These are phyloP conservation scores for Niveomyces coronatus DNA, from an alignment of 2,329 filamentous ascomycete genomes.

Conservation along the genomic window DNA sequence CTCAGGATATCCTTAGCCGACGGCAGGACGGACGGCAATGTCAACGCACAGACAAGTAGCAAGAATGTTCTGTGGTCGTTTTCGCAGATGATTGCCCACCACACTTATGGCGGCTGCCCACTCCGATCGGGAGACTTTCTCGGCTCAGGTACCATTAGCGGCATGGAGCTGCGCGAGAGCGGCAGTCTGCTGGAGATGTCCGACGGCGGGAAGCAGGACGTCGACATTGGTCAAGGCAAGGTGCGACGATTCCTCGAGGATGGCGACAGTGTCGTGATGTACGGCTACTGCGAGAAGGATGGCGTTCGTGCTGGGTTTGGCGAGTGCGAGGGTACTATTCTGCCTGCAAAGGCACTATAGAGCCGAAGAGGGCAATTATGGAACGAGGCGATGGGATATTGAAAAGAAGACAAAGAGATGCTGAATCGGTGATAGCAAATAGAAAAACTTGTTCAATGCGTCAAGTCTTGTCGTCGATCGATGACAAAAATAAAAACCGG, in stretches of 20 bases:
- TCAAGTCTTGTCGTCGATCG: no score
- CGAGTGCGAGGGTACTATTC: conserved; percentile 27
- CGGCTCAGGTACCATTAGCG: conserved; percentile 38
- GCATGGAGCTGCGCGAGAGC: conserved; percentile 25
- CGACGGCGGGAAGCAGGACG: conserved; percentile 32
- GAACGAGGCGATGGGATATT: neutral
- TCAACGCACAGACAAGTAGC: conserved; percentile 12
- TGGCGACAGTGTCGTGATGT: conserved; percentile 32
- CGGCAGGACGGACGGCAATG: conserved; percentile 2
- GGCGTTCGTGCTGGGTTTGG: conserved; percentile 32
- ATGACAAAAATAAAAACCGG: no score
- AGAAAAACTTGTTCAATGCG: no score
- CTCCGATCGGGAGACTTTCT: conserved; percentile 60
- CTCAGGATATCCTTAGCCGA: no score
- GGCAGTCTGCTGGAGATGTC: conserved; percentile 37
- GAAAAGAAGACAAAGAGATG: neutral
- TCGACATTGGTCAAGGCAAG: conserved; percentile 30
- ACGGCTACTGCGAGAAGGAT: conserved; percentile 25
- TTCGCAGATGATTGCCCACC: conserved; percentile 68
- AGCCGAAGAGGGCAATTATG: neutral
- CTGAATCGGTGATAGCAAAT: no score
- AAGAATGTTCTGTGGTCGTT: conserved; percentile 57
- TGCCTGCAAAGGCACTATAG: conserved; percentile 9
- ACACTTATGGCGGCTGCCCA: conserved; percentile 60
- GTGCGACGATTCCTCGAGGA: conserved; percentile 34